Conservation (phyloP, 2,329 filamentous ascomycete genomes). For the Aspergillus sojae region DNA sequence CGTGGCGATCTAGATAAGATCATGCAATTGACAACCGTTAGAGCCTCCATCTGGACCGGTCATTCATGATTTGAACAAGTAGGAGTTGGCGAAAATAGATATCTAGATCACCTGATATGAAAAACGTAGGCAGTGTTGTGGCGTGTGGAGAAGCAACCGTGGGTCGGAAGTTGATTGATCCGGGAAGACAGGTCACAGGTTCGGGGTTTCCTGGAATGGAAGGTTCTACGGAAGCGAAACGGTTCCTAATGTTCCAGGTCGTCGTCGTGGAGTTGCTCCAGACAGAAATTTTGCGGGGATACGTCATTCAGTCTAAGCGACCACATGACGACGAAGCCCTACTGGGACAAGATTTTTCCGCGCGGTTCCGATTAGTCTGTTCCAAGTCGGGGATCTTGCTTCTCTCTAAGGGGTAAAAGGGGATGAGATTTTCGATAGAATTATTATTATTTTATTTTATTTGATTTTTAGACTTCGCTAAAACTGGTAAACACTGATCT, state of each 20-base stretch:
- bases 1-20: neutral
- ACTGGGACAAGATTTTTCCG: neutral
- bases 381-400: neutral
- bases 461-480: no score
- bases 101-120: neutral
- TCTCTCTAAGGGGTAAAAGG: neutral
- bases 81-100: neutral
- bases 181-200: neutral
- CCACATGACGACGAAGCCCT: neutral
- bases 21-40: neutral
- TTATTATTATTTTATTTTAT: no score
- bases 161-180: neutral
- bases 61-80: neutral
- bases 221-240: neutral
- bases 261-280: neutral
- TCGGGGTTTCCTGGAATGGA: neutral
- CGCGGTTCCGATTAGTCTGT: neutral
- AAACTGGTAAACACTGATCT: neutral
- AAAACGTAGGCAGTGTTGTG: neutral
- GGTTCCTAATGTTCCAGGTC: neutral
- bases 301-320: conserved; percentile 1
- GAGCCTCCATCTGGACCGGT: neutral
- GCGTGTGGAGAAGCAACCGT: neutral
- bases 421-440: no score
- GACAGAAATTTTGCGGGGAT: neutral